Percentiles rank a stretch among this genome's conserved stretches.
Conservation (phyloP, 176 grass and related monocot genomes). For the Lolium multiflorum region DNA sequence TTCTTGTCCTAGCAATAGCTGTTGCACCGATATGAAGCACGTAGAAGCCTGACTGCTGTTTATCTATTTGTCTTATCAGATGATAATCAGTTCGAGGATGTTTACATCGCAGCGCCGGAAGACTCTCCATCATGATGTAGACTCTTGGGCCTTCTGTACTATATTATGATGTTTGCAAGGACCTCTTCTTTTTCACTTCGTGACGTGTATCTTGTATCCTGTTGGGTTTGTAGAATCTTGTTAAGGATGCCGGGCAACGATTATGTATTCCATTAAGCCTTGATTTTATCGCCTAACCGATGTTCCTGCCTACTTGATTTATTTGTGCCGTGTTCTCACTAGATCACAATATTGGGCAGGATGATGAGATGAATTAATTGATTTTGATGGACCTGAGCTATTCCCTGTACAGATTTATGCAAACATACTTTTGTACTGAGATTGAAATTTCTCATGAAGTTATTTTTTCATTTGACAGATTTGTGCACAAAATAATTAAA, state of each 20-base stretch:
- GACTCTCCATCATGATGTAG: slow-evolving; percentile 45
- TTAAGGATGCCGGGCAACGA: background rate
- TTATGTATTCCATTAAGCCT: background rate
- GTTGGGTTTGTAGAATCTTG: background rate
- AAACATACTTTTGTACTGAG: too few species aligned
- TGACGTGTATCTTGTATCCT: slow-evolving; percentile 24
- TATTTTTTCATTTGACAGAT: too few species aligned
- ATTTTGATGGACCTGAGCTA: background rate
- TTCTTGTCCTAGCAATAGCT: background rate
- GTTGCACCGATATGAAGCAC: background rate
- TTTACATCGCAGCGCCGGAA: slow-evolving; percentile 53
- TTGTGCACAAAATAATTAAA: too few species aligned
- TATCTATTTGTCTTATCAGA: slow-evolving; percentile 51
- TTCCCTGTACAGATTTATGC: background rate
- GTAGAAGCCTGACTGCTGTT: background rate
- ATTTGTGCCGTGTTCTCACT: background rate
- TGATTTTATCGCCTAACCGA: slow-evolving; percentile 23
- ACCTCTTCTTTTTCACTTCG: background rate
- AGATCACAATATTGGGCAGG: background rate
- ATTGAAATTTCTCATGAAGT: too few species aligned
- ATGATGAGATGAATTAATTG: slow-evolving; percentile 13
- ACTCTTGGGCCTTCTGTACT: background rate
- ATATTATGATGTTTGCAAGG: background rate
- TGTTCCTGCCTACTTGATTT: background rate
- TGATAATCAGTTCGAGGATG: slow-evolving; percentile 65